A percentile compares a stretch with the other conserved stretches of the same genome.
Evolutionary conservation across 2,329 filamentous ascomycete species (phyloP).

Genomic region (Xylaria sp.): DNA sequence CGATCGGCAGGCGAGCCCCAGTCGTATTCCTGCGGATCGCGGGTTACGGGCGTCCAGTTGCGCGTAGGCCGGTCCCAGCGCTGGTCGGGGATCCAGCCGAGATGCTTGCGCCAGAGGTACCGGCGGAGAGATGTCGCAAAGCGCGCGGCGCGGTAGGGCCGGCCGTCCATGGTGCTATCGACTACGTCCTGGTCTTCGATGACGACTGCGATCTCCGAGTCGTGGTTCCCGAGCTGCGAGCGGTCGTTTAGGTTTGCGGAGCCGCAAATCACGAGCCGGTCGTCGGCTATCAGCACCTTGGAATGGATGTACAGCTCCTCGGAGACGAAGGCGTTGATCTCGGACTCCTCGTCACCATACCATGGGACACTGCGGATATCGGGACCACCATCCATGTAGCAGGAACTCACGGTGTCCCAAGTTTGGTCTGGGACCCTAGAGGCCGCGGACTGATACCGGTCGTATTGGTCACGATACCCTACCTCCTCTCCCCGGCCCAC

Average conservation of each 20-base stretch:
- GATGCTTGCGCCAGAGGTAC: constrained; percentile 90
- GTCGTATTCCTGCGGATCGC: constrained; percentile 77
- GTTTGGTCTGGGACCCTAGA: constrained; percentile 64
- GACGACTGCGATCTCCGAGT: constrained; percentile 90
- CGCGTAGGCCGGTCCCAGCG: constrained; percentile 72
- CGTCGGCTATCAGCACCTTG: constrained; percentile 91
- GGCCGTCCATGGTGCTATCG: constrained; percentile 77
- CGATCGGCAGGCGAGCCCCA: constrained; percentile 74
- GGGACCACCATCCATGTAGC: constrained; percentile 83
- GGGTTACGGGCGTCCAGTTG: constrained; percentile 81
- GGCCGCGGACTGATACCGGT: constrained; percentile 78
- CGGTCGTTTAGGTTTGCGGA: constrained; percentile 94
- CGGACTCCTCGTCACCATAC: constrained; percentile 64
- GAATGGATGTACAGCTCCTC: constrained; percentile 81
- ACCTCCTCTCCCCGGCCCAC: constrained; percentile 54
- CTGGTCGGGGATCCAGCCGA: constrained; percentile 84
- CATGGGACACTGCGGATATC: constrained; percentile 71
- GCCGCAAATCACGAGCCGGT: constrained; percentile 85
- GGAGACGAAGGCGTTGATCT: constrained; percentile 70
- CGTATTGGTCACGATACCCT: constrained; percentile 59
- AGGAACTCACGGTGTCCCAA: constrained; percentile 81
- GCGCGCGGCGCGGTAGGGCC: constrained; percentile 75
- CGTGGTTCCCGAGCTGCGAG: constrained; percentile 83
- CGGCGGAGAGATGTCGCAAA: constrained; percentile 86
- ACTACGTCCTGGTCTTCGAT: constrained; percentile 81